These are phyloP conservation scores for Eucalyptus leucophloia DNA, from an alignment of 345 rosid genomes.

Conservation along the genomic window DNA sequence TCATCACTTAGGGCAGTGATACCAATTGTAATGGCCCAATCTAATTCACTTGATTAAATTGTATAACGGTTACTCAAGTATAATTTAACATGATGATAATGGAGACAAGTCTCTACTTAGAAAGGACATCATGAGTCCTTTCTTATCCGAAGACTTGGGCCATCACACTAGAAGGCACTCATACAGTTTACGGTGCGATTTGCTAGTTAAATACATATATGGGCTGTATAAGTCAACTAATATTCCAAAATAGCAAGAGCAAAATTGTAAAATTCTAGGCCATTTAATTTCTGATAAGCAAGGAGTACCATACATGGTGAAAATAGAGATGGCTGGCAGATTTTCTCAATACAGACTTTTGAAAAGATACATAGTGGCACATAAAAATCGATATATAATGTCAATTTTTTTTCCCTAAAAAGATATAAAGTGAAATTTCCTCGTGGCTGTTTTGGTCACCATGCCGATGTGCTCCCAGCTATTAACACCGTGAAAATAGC, in stretches of 20 bases:
- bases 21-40: neutral
- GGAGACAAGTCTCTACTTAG: neutral
- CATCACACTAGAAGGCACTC: neutral
- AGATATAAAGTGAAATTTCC: neutral
- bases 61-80: neutral
- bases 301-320: neutral
- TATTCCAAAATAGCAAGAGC: neutral
- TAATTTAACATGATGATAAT: accelerated
- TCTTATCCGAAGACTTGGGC: accelerated
- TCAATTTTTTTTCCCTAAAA: neutral
- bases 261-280: neutral
- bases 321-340: neutral
- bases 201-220: neutral
- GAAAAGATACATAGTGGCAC: neutral
- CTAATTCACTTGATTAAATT: neutral
- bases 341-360: neutral
- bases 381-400: neutral
- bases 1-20: neutral
- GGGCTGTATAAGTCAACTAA: neutral
- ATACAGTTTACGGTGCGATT: neutral
- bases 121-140: neutral
- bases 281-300: neutral
- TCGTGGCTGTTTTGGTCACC: neutral
- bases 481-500: neutral
- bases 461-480: neutral